Evolutionary conservation across 2,329 filamentous ascomycete species (phyloP).

Genomic region (Byssothecium circinans): DNA sequence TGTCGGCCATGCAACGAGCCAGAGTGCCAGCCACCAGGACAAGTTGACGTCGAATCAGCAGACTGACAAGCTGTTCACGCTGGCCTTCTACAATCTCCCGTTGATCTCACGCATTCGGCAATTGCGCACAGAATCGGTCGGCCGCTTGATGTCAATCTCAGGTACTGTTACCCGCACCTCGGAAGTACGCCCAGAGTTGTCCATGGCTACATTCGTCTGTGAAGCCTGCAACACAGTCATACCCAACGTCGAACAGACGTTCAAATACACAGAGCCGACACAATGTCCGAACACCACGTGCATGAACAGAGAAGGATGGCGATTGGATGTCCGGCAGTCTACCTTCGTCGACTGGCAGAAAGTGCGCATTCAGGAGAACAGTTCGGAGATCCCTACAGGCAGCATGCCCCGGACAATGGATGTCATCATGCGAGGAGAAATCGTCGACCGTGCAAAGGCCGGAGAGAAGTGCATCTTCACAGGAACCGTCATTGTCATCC

Average conservation of each 20-base stretch:
- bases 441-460: slow-evolving; percentile 95
- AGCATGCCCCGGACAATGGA: slow-evolving; percentile 99
- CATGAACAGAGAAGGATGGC: slow-evolving; percentile 89
- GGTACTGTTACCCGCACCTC: slow-evolving; percentile 96
- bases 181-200: slow-evolving; percentile 92
- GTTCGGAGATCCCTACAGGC: slow-evolving; percentile 94
- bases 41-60: slow-evolving; percentile 85
- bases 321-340: slow-evolving; percentile 93
- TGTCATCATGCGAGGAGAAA: slow-evolving; percentile 92
- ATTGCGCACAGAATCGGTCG: slow-evolving; percentile 85
- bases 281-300: slow-evolving; percentile 90
- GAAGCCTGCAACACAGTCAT: slow-evolving; percentile 83
- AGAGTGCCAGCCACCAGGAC: slow-evolving; percentile 55
- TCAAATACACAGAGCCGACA: slow-evolving; percentile 94
- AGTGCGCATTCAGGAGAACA: slow-evolving; percentile 96
- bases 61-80: slow-evolving; percentile 91
- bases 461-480: slow-evolving; percentile 99
- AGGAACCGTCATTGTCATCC: slow-evolving; percentile 91
- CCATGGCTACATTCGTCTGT: slow-evolving; percentile 88
- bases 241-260: slow-evolving; percentile 93
- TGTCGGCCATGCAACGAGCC: slow-evolving; percentile 61
- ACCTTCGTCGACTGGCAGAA: slow-evolving; percentile 99
- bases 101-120: slow-evolving; percentile 83
- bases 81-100: slow-evolving; percentile 92
- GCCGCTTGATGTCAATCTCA: slow-evolving; percentile 90